Conservation (phyloP, 2,329 filamentous ascomycete species). For the Stemphylium lycopersici region DNA sequence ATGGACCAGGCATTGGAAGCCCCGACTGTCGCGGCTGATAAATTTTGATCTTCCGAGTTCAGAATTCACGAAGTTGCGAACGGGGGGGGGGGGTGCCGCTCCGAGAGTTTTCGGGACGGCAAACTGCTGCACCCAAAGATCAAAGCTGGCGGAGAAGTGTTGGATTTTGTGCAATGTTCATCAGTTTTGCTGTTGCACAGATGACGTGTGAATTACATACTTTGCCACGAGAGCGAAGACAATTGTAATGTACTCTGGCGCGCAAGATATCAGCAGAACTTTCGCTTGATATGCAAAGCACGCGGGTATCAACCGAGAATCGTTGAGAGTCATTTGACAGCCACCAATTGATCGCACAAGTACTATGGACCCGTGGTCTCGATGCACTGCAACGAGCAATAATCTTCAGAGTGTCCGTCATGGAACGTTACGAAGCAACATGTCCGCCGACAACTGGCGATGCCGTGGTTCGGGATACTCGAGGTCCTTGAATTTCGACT, state of each 20-base stretch:
- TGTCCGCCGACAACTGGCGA: slow-evolving; percentile 6
- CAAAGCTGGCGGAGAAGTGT: no score
- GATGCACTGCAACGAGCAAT: slow-evolving; percentile 11
- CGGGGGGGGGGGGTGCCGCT: no score
- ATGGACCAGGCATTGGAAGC: neutral
- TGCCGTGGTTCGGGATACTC: slow-evolving; percentile 12
- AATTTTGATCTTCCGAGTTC: neutral
- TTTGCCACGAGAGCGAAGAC: no score
- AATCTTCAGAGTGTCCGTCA: slow-evolving; percentile 4
- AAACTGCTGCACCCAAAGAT: no score
- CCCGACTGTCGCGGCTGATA: neutral
- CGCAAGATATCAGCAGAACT: neutral
- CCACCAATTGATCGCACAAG: slow-evolving; percentile 26
- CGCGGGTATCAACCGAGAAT: neutral
- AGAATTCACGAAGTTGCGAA: neutral
- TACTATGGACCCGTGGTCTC: slow-evolving; percentile 17
- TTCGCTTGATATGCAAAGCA: neutral
- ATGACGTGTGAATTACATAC: no score
- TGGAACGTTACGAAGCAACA: slow-evolving; percentile 13
- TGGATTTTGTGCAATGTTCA: no score
- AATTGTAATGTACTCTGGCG: no score
- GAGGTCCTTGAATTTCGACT: slow-evolving; percentile 7
- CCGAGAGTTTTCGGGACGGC: no score
- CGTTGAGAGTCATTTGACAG: slow-evolving; percentile 3
- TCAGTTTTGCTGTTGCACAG: no score